A percentile compares a stretch with the other conserved stretches of the same genome.
Conservation (phyloP, 2,329 filamentous ascomycete genomes). For the Alternaria ethzedia region DNA sequence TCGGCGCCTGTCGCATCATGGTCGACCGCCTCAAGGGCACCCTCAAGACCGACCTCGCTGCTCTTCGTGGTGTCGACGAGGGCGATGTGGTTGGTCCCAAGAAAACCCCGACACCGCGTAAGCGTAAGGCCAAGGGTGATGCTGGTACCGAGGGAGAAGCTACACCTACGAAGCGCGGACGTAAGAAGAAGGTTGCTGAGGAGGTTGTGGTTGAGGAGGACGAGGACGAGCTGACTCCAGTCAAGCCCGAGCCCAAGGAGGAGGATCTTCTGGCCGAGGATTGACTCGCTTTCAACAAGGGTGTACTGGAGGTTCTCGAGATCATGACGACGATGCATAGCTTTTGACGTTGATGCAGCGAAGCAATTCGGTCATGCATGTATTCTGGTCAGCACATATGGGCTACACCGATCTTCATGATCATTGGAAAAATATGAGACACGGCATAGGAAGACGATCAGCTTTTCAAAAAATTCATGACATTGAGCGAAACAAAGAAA, state of each 20-base stretch:
- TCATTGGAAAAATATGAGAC: not conserved
- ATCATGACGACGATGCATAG: too few relatives aligned
- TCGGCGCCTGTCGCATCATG: too few relatives aligned
- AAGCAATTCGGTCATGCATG: not conserved
- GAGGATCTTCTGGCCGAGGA: not conserved
- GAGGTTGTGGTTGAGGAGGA: not conserved
- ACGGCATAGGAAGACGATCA: not conserved
- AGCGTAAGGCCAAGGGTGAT: conserved; percentile 24
- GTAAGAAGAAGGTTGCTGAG: conserved; percentile 8
- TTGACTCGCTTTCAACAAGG: too few relatives aligned
- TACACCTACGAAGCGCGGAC: conserved; percentile 5
- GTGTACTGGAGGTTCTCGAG: too few relatives aligned
- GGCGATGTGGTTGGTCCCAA: not conserved
- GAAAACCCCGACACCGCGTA: conserved; percentile 15
- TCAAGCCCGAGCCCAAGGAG: conserved; percentile 3
- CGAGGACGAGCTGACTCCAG: not conserved
- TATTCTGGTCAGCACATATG: not conserved
- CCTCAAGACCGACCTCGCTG: too few relatives aligned
- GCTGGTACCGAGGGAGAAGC: not conserved
- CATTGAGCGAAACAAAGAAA: conserved; percentile 5
- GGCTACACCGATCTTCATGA: fast-evolving
- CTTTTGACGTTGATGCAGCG: not conserved
- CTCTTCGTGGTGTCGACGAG: too few relatives aligned
- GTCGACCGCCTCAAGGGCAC: too few relatives aligned
- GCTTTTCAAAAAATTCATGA: not conserved